A percentile compares a stretch with the other conserved stretches of the same genome.
These are phyloP conservation scores for Rutstroemia sp. DNA, from an alignment of 2,329 filamentous ascomycete genomes.

Conservation along the genomic window DNA sequence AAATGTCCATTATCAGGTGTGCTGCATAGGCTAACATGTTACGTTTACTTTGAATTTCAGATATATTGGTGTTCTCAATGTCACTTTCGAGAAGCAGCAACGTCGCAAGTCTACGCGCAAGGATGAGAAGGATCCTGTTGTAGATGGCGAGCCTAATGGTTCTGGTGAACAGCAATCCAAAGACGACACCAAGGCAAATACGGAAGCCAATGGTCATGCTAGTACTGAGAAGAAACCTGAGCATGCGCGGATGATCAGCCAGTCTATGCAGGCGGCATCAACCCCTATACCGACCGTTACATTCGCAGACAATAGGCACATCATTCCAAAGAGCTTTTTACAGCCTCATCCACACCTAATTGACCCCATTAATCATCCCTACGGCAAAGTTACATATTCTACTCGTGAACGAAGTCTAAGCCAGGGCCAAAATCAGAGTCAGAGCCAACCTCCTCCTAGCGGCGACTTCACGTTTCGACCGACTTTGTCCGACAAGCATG, in stretches of 20 bases:
- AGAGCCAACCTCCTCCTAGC: conserved; percentile 11
- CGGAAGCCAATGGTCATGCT: conserved; percentile 2
- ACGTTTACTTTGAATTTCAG: conserved; percentile 38
- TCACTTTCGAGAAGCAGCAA: conserved; percentile 81
- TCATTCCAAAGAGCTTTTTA: conserved; percentile 79
- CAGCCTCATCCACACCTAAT: conserved; percentile 44
- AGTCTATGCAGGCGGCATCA: conserved; percentile 62
- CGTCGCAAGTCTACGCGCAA: conserved; percentile 54
- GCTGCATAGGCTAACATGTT: conserved; percentile 15
- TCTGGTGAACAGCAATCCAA: conserved; percentile 14
- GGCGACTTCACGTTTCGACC: conserved; percentile 30
- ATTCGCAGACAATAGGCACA: conserved; percentile 89
- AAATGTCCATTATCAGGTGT: not conserved
- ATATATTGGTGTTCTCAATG: conserved; percentile 95
- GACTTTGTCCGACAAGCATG: conserved; percentile 46
- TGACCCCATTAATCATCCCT: conserved; percentile 18
- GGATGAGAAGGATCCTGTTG: conserved; percentile 37
- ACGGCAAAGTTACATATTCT: conserved; percentile 21
- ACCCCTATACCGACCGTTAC: conserved; percentile 80
- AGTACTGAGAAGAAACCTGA: conserved; percentile 24
- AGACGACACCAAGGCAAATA: conserved; percentile 2
- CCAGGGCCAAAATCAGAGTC: conserved; percentile 16
- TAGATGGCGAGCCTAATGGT: conserved; percentile 13
- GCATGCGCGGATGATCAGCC: conserved; percentile 49
- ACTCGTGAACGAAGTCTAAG: conserved; percentile 27